Evolutionary conservation across 805 yeast genomes (phyloP), one percentile per base, ranked within the genome.

Genomic region (Huiozyma naganishii): DNA sequence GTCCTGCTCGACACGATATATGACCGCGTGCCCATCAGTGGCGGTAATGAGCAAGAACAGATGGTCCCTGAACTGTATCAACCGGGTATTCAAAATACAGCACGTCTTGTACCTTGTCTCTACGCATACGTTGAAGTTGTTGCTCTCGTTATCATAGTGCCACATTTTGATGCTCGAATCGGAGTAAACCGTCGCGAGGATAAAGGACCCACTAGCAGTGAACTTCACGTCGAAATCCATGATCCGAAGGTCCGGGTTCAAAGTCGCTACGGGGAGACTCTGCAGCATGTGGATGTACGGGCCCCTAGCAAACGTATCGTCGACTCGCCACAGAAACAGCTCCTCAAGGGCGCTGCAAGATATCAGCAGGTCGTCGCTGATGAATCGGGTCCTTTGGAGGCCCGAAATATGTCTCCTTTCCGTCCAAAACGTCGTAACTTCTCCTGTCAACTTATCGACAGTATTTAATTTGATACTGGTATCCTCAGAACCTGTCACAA

Each of bases 401-500:
- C 97, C 97, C 1, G 96, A 86, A 4, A 87, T 82, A 59, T 92
- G 98, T 45, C 77, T 76, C 59, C 90, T 75, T 57, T 80, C 71
- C 3, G 83, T 71, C 81, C 86, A 78, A 30, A 62, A 64, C 33
- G 69, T 71, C 7, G 55, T 53, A 1, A 83, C 49, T 0, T 51
- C 46, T 1, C 87, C 86, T 17, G 54, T 52, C 0, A 23, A 37
- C 11, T 44, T 39, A 42, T 59, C 45, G 3, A 65, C 45, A 29
- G 65, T 54, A 3, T 80, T 74, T n/a, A 90, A 49, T 46, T 76
- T 73, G 5, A 92, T 64, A 0, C 86, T 74, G 0, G 97, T 83
- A 57, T 92, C 98, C 59, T 92, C 98, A 0, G 95, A 80, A 5
- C 87, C 97, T 5, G 90, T 78, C 30, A 85, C 72, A 17, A 87